Conservation (phyloP, 441 rosid species). For the Gossypium schwendimanii region DNA sequence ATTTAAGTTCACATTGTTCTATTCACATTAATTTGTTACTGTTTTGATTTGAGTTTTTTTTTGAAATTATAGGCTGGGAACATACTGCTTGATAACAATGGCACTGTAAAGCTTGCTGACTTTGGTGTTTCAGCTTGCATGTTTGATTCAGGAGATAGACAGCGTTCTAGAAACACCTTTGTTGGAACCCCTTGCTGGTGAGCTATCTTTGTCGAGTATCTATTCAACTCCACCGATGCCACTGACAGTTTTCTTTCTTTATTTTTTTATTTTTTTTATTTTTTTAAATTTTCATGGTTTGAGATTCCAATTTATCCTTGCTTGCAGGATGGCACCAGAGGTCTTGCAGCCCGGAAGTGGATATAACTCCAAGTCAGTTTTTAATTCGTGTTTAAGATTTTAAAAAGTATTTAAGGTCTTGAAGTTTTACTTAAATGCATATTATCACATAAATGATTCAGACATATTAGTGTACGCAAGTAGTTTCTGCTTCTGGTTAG, state of each 20-base stretch:
- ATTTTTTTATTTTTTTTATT: background rate
- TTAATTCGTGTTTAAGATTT: slow-evolving; percentile 3
- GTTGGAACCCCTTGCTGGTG: slow-evolving; percentile 99
- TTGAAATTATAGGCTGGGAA: slow-evolving; percentile 75
- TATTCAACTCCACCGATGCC: background rate
- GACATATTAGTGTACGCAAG: background rate
- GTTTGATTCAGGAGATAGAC: slow-evolving; percentile 97
- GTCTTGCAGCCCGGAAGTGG: slow-evolving; percentile 98
- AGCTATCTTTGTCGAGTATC: slow-evolving; percentile 15
- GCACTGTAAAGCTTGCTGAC: slow-evolving; percentile 91
- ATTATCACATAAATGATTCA: background rate
- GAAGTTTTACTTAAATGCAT: background rate
- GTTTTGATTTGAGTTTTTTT: slow-evolving; percentile 12
- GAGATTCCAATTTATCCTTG: slow-evolving; percentile 14
- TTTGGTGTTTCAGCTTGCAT: slow-evolving; percentile 99
- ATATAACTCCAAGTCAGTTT: slow-evolving; percentile 89
- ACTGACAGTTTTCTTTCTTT: background rate
- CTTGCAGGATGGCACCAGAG: slow-evolving; percentile 98
- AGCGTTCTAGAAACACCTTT: slow-evolving; percentile 90
- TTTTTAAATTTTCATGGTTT: background rate
- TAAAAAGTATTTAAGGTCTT: background rate
- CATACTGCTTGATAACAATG: slow-evolving; percentile 77
- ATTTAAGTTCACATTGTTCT: slow-evolving; percentile 10
- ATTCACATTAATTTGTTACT: background rate
- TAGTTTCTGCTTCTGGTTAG: slow-evolving; percentile 2